A percentile compares a stretch with the other conserved stretches of the same genome.
Conservation (phyloP, 768 basidiomycete species). For the Mycena rebaudengoi region DNA sequence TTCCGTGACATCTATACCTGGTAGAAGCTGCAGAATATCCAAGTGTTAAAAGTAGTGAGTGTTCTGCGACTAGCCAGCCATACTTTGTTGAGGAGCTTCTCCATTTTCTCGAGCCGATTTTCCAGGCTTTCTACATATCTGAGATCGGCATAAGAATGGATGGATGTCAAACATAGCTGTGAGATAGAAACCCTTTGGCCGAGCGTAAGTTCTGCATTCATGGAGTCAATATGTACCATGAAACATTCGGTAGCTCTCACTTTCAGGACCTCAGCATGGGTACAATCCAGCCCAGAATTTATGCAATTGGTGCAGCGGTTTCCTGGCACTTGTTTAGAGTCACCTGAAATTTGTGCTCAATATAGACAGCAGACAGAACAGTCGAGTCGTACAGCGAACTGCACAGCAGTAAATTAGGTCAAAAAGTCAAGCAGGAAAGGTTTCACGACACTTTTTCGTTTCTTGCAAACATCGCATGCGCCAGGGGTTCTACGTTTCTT, state of each 20-base stretch:
- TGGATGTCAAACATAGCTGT: background rate
- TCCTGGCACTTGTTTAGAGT: constrained; percentile 70
- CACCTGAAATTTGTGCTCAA: constrained; percentile 49
- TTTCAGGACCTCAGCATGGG: constrained; percentile 73
- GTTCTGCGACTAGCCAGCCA: background rate
- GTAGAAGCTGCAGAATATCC: constrained; percentile 44
- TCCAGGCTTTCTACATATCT: constrained; percentile 73
- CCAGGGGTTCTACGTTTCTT: no score
- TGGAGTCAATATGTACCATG: background rate
- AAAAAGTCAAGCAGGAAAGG: constrained; percentile 24
- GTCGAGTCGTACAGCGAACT: constrained; percentile 51
- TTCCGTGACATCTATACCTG: constrained; percentile 69
- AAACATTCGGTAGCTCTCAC: constrained; percentile 38
- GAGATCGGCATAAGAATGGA: background rate
- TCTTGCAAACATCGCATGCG: constrained; percentile 77
- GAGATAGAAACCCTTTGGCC: constrained; percentile 60
- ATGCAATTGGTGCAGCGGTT: constrained; percentile 72
- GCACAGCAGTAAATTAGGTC: background rate
- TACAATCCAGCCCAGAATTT: constrained; percentile 66
- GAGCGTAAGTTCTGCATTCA: constrained; percentile 57
- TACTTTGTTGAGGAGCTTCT: constrained; percentile 59
- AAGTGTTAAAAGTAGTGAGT: background rate
- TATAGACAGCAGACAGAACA: background rate
- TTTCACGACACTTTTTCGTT: constrained; percentile 79
- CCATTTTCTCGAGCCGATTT: constrained; percentile 67